Evolutionary conservation across 306 rosid genomes (phyloP), one percentile per base, ranked within the genome.

Genomic region (Chamaecrista fasciculata): DNA sequence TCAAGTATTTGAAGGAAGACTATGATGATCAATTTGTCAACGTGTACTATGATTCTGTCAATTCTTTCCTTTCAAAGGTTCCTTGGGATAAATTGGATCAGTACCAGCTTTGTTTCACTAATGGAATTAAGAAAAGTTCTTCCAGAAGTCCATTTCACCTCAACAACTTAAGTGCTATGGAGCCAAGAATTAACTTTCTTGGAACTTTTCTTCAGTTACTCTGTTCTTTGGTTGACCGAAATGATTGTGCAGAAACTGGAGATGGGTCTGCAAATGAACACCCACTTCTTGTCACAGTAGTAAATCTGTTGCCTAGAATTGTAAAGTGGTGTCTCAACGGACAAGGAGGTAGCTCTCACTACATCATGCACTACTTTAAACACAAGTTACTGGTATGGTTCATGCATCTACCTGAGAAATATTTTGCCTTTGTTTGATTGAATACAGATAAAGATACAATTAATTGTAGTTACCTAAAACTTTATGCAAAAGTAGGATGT

Each of bases 341-440:
- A 86, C 83, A 66, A 71, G 89, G 73, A 61, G 83, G 66, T 72
- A 24, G 43, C 16, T 50, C 56, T 7, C 71, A 80, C 68, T 49
- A 76, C 76, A 71, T 85, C 74, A 34, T 78, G 77, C 87, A 84
- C 61, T 94, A 90, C 86, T 73, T 90, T 42, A 86, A 86, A 79
- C 92, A 88, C 82, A 94, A 93, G 86, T 78, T 88, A 67, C 80
- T 94, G 96, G 98, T 94, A 85, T 36, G 80, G 25, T 68, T 78
- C 79, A n/a, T n/a, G n/a, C n/a, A 39, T 76, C 29, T 11, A 52
- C 59, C 31, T 72, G 66, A 37, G 53, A 25, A 25, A 50, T 72
- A 70, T 28, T 15, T 40, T 28, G 15, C 34, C 36, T 14, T 43
- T 42, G 62, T 79, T 24, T 66, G 25, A 43, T 72, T 49, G 62